Percentiles rank a stretch among this genome's conserved stretches.
Conservation (phyloP, 2,329 filamentous ascomycete genomes). For the Tolypocladium sp. region DNA sequence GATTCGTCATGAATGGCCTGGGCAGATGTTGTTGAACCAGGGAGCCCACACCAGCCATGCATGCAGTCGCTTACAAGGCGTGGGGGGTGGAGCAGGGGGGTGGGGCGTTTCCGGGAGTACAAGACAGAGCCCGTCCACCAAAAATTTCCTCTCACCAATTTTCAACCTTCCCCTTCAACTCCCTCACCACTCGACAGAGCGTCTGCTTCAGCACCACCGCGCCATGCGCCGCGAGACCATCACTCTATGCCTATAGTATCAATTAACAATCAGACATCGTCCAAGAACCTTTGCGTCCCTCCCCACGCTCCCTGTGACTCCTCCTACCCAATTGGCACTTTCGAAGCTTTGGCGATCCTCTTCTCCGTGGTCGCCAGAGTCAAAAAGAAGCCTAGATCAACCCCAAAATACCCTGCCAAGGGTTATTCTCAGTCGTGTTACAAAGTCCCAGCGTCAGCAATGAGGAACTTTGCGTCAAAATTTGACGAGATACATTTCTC, state of each 20-base stretch:
- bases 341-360: constrained; percentile 80
- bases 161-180: neutral
- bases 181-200: neutral
- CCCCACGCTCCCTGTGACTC: constrained; percentile 7
- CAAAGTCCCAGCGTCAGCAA: constrained; percentile 67
- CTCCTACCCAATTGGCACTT: constrained; percentile 52
- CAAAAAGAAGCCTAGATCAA: constrained; percentile 78
- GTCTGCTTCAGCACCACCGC: neutral
- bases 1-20: neutral
- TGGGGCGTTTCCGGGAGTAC: neutral
- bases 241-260: neutral
- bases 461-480: constrained; percentile 83
- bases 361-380: constrained; percentile 67
- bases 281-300: neutral
- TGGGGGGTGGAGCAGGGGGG: neutral
- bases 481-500: constrained; percentile 62
- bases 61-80: neutral
- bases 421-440: constrained; percentile 90
- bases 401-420: constrained; percentile 76
- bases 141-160: neutral
- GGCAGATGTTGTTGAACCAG: neutral
- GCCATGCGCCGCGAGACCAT: neutral
- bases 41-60: neutral
- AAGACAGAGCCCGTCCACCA: neutral
- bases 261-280: neutral